Evolutionary conservation across 352 stramenopile genomes (phyloP).

Genomic region (Thalassiosira allenii): DNA sequence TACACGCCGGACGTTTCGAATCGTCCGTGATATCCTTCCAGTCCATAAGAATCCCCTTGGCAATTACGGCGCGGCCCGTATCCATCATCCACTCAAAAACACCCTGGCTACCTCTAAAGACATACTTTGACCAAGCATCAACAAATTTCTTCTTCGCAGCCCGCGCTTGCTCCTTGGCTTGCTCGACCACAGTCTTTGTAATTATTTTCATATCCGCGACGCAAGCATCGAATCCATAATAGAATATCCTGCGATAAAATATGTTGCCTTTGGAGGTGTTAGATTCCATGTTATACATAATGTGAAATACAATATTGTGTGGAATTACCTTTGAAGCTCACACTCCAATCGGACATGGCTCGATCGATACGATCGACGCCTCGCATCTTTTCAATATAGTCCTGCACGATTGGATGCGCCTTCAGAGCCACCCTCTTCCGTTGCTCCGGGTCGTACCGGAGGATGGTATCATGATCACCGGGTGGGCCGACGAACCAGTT

Average conservation of each 20-base stretch:
- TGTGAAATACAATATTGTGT: too few relatives aligned
- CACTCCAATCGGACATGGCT: background rate
- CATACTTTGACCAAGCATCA: background rate
- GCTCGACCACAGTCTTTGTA: background rate
- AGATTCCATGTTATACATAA: too few relatives aligned
- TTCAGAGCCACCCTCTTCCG: background rate
- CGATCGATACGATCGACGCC: constrained; percentile 12
- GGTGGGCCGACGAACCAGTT: constrained; percentile 11
- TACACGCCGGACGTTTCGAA: background rate
- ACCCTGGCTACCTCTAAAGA: background rate
- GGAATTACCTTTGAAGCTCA: constrained; percentile 5
- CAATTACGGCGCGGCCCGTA: background rate
- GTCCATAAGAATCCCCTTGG: background rate
- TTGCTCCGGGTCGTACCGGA: background rate
- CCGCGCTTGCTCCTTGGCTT: background rate
- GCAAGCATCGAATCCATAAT: background rate
- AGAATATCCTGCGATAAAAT: constrained; percentile 8
- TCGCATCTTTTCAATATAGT: constrained; percentile 4
- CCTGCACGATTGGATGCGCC: constrained; percentile 1
- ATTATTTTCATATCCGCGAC: constrained; percentile 15
- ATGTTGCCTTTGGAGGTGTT: too few relatives aligned
- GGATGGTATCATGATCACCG: background rate
- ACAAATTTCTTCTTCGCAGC: background rate
- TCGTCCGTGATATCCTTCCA: background rate
- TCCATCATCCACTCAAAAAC: constrained; percentile 1